Evolutionary conservation across 164 flowering plant genomes (phyloP), one percentile per base, ranked within the genome.

Genomic region (Protea cynaroides): DNA sequence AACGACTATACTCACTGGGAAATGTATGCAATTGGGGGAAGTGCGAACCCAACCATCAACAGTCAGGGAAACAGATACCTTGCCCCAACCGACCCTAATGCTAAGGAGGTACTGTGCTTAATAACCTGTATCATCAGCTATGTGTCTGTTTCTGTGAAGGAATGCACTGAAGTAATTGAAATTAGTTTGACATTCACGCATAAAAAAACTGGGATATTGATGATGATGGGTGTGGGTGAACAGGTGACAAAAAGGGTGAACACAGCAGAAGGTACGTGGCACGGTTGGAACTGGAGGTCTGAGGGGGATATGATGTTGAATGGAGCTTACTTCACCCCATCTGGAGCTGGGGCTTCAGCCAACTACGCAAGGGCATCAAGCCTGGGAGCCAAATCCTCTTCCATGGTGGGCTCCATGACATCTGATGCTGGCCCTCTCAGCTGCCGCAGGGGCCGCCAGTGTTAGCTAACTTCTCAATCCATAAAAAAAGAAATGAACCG

Each of bases 1-100:
- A 91, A 91, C 67, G 96, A 89, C 79, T 91, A 91, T 80, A 89
- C 96, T 58, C 93, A 86, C 79, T 90, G 97, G 97, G 93, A 90
- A 71, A 90, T 90, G 97, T 90, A 90, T 76, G 97, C 96, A 53
- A 90, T 90, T 40, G 97, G 97, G 64, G 97, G 97, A 73, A 89
- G 97, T 72, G 97, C 90, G 54, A 43, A 65, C 3, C 97, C 97
- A 61, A 91, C 97, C 69, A 91, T 91, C 81, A 86, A 87, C 80
- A 91, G 97, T 76, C 93, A 91, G 77, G 96, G 96, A 22, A 91
- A 91, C 77, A 59, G 96, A 77, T 91, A 83, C 57, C 76, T 75
- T 23, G 97, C 97, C 56, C 96, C 97, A 2, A 17, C 29, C 54
- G 80, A 89, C 72, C 81, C 78, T 25, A 82, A 78, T 59, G 91